phyloP scores from a whole-genome alignment of 2,329 filamentous ascomycete genomes.

The Colletotrichum liaoningense region DNA sequence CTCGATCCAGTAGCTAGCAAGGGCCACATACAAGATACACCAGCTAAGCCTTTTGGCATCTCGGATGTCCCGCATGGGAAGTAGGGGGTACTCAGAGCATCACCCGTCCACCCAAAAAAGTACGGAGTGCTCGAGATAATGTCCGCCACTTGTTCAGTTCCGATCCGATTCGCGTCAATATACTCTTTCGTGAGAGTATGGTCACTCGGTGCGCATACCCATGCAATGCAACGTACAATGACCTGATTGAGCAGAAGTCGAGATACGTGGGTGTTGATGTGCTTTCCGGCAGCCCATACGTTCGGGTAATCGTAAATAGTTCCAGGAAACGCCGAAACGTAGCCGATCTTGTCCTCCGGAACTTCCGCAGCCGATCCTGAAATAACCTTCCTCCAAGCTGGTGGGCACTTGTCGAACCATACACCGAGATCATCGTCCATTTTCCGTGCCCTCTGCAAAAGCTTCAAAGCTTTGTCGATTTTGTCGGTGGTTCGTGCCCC shows the following conservation, averaged over 20 bases:
- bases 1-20: conserved; percentile 39
- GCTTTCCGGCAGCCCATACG: conserved; percentile 41
- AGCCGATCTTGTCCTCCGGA: conserved; percentile 33
- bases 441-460: conserved; percentile 35
- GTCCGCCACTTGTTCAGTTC: conserved; percentile 37
- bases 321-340: conserved; percentile 37
- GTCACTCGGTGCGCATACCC: conserved; percentile 39
- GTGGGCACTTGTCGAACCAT: conserved; percentile 39
- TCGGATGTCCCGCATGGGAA: conserved; percentile 41
- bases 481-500: conserved; percentile 35
- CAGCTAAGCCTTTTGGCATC: conserved; percentile 39
- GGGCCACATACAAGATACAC: conserved; percentile 39
- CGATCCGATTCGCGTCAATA: conserved; percentile 35
- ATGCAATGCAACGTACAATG: conserved; percentile 38
- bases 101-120: conserved; percentile 40
- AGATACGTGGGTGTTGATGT: conserved; percentile 40
- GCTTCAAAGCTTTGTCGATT: conserved; percentile 38
- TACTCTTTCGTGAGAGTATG: conserved; percentile 39
- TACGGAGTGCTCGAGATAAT: conserved; percentile 40
- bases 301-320: conserved; percentile 38
- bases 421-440: conserved; percentile 37
- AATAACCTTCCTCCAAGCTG: conserved; percentile 37
- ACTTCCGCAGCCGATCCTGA: conserved; percentile 35
- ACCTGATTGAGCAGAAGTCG: conserved; percentile 39
- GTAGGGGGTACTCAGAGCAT: conserved; percentile 37